Base-by-base conservation (phyloP, 2,329 filamentous ascomycete species). In the Nectriaceae sp. region DNA sequence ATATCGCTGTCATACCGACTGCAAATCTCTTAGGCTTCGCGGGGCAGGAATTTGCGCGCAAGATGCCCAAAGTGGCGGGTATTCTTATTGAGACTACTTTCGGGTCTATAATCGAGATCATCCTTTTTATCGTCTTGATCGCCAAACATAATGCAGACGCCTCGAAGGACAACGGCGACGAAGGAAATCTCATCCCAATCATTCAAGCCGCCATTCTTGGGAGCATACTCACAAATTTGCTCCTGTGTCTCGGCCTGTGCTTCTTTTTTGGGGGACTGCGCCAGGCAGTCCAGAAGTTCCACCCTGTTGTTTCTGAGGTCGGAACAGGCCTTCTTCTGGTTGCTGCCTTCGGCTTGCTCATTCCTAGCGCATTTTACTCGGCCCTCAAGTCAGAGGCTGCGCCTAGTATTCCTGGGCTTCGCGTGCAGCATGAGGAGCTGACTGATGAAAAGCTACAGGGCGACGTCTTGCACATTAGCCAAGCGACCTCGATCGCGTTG, bases 191-290 rank as follows among this genome's bases (percentile, higher is more conserved):
- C 65, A 78, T 85, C 37, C 74, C 75, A 2, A 83, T 88, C 56
- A 87, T 88, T 42, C 79, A 86, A 61, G 84, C 84, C 45, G 85
- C 85, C 4, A 87, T 89, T 42, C 71, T 89, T 1, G 85, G 85
- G 11, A 87, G 83, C 2, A 85, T 88, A 38, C 62, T 89, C 42
- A 85, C 86, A 11, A 89, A 88, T 40, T 65, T 88, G 22, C 68
- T 88, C 10, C 76, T 89, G 2, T 89, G 85, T 53, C 68, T 88
- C 21, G 85, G 85, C 0, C 65, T 81, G 22, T 89, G 85, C 63
- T 89, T 89, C 68, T 78, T 87, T 45, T 75, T 81, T 13, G 85
- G 86, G 21, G 85, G 85, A 4, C 60, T 88, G 13, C 74, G 74
- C 40, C 76, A 80, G 35, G 72, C 82, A 11, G 77, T 79, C 50